Percentiles rank a stretch among this genome's conserved stretches.
These are phyloP conservation scores for Euphorbia tirucalli DNA, from an alignment of 345 rosid species.

Conservation along the genomic window DNA sequence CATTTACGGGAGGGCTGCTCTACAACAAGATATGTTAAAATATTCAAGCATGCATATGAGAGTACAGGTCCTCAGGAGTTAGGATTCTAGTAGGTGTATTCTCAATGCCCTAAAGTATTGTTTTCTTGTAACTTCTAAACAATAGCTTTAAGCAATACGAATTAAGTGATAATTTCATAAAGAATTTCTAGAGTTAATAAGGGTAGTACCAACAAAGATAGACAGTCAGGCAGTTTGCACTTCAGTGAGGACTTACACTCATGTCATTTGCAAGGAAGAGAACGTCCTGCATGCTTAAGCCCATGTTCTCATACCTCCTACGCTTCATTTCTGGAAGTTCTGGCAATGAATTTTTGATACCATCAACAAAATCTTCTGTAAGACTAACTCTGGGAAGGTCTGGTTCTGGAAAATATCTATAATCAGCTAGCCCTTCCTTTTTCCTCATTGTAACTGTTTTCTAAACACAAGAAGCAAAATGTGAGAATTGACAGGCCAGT, in stretches of 20 bases:
- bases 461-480: slow-evolving; percentile 37
- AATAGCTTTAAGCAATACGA: not conserved
- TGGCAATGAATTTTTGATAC: slow-evolving; percentile 56
- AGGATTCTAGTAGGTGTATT: not conserved
- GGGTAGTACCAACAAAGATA: not conserved
- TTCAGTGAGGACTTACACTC: slow-evolving; percentile 48
- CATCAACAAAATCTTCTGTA: slow-evolving; percentile 57
- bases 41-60: not conserved
- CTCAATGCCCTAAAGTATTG: not conserved
- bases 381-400: slow-evolving; percentile 89
- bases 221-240: not conserved
- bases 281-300: slow-evolving; percentile 85
- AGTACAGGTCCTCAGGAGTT: too few species aligned
- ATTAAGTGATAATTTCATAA: not conserved
- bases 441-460: slow-evolving; percentile 93
- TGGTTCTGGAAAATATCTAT: slow-evolving; percentile 94
- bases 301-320: slow-evolving; percentile 80
- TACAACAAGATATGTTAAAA: not conserved
- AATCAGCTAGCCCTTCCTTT: slow-evolving; percentile 95
- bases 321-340: slow-evolving; percentile 93
- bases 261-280: slow-evolving; percentile 90
- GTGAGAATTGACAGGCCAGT: slow-evolving; percentile 16
- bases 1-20: not conserved
- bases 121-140: slow-evolving; percentile 2
- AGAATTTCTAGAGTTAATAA: not conserved